A percentile compares a stretch with the other conserved stretches of the same genome.
Evolutionary conservation across 805 yeast genomes (phyloP).

Genomic region (Barnettozyma siamensis): DNA sequence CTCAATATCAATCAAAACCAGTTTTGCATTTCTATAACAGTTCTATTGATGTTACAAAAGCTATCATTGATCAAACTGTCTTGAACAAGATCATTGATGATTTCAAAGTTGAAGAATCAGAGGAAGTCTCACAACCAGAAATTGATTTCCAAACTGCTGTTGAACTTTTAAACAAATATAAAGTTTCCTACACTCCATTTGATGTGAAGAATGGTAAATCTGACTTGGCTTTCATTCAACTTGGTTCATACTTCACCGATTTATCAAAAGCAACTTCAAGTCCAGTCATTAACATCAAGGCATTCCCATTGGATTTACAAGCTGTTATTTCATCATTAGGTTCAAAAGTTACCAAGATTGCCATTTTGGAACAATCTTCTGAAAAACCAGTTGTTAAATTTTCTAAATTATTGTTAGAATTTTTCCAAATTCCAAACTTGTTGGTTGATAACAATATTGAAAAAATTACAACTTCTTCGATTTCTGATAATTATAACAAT

Average conservation of each 20-base stretch:
- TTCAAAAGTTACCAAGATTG: constrained; percentile 43
- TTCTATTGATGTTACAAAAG: constrained; percentile 1
- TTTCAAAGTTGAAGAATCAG: constrained; percentile 3
- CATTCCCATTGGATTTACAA: constrained; percentile 55
- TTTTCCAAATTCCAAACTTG: constrained; percentile 51
- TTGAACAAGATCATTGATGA: constrained; percentile 2
- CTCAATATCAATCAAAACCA: constrained; percentile 43
- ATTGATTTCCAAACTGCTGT: constrained; percentile 7
- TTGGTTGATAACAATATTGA: constrained; percentile 42
- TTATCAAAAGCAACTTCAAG: constrained; percentile 33
- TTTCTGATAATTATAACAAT: constrained; percentile 27
- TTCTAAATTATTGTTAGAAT: constrained; percentile 71
- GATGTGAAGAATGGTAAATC: constrained; percentile 4
- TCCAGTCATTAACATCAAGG: constrained; percentile 55
- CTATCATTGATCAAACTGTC: constrained; percentile 1
- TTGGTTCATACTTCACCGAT: constrained; percentile 51
- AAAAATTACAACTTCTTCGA: constrained; percentile 52
- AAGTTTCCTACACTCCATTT: constrained; percentile 3
- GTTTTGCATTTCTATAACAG: constrained; percentile 67
- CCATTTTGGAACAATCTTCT: constrained; percentile 58
- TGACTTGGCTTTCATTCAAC: constrained; percentile 25
- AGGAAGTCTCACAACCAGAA: constrained; percentile 3
- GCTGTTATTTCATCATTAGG: constrained; percentile 40
- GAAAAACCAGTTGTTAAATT: constrained; percentile 35
- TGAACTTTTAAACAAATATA: constrained; percentile 3